phyloP scores from a whole-genome alignment of 192 early-diverging fungal species.

The Coemansia sp. region DNA sequence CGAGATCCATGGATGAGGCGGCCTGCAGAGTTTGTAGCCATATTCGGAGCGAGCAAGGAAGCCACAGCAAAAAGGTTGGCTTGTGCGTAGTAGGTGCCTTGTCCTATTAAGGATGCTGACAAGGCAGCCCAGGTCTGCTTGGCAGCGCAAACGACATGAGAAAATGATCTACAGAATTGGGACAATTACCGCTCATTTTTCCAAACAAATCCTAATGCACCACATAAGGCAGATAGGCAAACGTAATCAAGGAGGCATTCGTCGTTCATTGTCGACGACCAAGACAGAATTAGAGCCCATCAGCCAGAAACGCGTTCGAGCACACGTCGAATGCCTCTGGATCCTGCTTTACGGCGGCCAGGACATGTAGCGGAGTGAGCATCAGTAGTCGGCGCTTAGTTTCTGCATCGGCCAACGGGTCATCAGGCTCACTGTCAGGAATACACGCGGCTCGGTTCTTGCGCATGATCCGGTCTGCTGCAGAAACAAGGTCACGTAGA shows the following conservation, averaged over 20 bases:
- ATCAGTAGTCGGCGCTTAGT: slow-evolving; percentile 24
- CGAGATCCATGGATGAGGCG: slow-evolving; percentile 5
- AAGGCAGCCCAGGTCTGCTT: slow-evolving; percentile 8
- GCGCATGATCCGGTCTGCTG: slow-evolving; percentile 37
- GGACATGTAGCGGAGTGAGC: slow-evolving; percentile 49
- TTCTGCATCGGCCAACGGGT: neutral
- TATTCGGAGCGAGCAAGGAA: slow-evolving; percentile 6
- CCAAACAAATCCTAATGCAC: neutral
- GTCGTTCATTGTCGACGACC: neutral
- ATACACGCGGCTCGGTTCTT: slow-evolving; percentile 19
- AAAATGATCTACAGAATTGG: slow-evolving; percentile 15
- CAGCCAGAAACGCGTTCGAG: slow-evolving; percentile 40
- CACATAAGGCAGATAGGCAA: neutral
- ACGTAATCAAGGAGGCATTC: neutral
- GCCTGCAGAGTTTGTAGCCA: slow-evolving; percentile 6
- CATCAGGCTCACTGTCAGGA: neutral
- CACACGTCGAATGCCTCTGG: slow-evolving; percentile 48
- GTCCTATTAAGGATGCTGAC: slow-evolving; percentile 1
- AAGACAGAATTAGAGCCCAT: slow-evolving; percentile 3
- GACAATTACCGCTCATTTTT: neutral
- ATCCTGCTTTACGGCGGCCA: slow-evolving; percentile 40
- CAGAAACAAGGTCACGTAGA: slow-evolving; percentile 39
- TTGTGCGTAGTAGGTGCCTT: slow-evolving; percentile 4
- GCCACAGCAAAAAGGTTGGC: slow-evolving; percentile 1
- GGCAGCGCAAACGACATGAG: neutral